Evolutionary conservation across 2,329 filamentous ascomycete genomes (phyloP).

Genomic region (Talaromyces sp.): DNA sequence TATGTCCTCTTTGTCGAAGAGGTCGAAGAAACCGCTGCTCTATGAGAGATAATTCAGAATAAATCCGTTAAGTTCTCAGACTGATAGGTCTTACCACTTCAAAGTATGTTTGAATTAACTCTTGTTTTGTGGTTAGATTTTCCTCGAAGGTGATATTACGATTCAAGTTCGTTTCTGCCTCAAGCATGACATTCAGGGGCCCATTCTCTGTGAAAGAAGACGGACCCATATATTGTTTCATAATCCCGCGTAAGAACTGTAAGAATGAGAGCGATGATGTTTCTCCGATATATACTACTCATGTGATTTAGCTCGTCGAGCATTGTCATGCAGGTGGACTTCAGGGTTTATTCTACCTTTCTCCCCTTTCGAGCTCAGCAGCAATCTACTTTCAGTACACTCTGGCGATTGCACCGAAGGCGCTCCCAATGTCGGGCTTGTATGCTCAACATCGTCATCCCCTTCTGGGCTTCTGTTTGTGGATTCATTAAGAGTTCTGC

Average conservation of each 20-base stretch:
- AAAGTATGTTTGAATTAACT: slow-evolving; percentile 31
- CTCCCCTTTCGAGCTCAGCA: slow-evolving; percentile 17
- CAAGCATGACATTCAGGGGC: slow-evolving; percentile 53
- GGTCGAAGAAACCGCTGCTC: slow-evolving; percentile 43
- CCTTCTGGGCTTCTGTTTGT: background rate
- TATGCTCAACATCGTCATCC: background rate
- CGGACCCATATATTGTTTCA: slow-evolving; percentile 52
- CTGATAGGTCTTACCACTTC: slow-evolving; percentile 24
- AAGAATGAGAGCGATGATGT: slow-evolving; percentile 55
- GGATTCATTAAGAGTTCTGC: background rate
- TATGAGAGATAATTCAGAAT: slow-evolving; percentile 18
- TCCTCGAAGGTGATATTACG: slow-evolving; percentile 32
- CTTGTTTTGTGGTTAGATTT: slow-evolving; percentile 31
- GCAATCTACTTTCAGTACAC: slow-evolving; percentile 14
- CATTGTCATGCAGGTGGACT: background rate
- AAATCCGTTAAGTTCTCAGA: background rate
- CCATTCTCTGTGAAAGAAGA: slow-evolving; percentile 54
- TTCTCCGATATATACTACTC: slow-evolving; percentile 35
- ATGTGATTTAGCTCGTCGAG: slow-evolving; percentile 11
- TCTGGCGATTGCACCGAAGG: slow-evolving; percentile 8
- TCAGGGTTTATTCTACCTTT: slow-evolving; percentile 5
- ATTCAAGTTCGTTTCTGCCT: slow-evolving; percentile 42
- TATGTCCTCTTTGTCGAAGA: slow-evolving; percentile 31
- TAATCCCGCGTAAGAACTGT: slow-evolving; percentile 47
- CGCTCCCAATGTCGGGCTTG: background rate